Base-by-base conservation (phyloP, 257 asterid genomes). In the Lycium ferocissimum region DNA sequence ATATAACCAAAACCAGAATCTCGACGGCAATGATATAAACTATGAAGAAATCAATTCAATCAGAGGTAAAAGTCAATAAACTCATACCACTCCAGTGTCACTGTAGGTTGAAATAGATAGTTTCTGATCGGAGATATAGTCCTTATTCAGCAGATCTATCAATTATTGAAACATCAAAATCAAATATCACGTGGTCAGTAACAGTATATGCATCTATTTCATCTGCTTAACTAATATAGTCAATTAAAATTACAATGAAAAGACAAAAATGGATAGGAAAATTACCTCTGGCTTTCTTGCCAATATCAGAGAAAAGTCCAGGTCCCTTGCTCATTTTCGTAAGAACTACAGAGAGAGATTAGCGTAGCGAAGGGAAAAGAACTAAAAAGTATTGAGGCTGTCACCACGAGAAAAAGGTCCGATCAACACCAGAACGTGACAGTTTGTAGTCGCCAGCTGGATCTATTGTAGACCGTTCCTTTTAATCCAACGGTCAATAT, bases 221-320 rank as follows among this genome's bases (percentile, higher is more conserved):
- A 38, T 6, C 13, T 12, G 14, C 66, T 15, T 11, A 54, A 79
- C 22, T 65, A n/a, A 76, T 14, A n/a, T n/a, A n/a, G n/a, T n/a
- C n/a, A 71, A 79, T 11, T 43, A 63, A 78, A 43, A 71, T 7
- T n/a, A 0, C 35, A 18, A 57, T 35, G 63, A 73, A 40, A 82
- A 14, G 37, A 26, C 38, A 37, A 57, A 47, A 22, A 81, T 53
- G 57, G 18, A 61, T 13, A 14, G 9, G 45, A 80, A n/a, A 78
- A 84, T 37, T 84, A 92, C 99, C 99, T 95, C 89, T 95, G 89
- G 99, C 98, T 86, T 90, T 93, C 90, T 91, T 96, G 92, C 98
- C 99, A 79, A 96, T 92, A 87, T 95, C 97, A 35, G 97, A 87
- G 94, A 94, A 95, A 85, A 95, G 97, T 49, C 98, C 98, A n/a